These are phyloP conservation scores for Penicillium hesseltinei DNA, from an alignment of 2,329 filamentous ascomycete genomes.

Conservation along the genomic window DNA sequence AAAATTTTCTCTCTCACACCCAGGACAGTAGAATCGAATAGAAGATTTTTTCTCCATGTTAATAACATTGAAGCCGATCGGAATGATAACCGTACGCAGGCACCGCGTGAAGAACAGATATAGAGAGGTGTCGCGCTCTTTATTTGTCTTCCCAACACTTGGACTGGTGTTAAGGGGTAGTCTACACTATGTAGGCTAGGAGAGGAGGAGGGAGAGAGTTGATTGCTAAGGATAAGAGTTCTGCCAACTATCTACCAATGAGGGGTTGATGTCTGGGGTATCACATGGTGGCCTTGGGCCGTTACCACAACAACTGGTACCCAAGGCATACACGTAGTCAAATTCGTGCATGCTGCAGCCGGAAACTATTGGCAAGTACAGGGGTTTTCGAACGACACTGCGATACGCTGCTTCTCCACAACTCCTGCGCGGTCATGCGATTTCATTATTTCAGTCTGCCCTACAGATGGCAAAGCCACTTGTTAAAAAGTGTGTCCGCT, in stretches of 20 bases:
- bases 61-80: not conserved
- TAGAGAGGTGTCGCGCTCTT: not conserved
- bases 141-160: not conserved
- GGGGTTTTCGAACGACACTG: not conserved
- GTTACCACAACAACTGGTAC: not conserved
- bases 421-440: too few relatives aligned
- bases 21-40: not conserved
- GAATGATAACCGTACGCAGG: not conserved
- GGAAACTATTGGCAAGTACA: slow-evolving; percentile 7
- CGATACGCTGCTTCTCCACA: not conserved
- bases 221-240: too few relatives aligned
- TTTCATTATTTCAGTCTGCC: too few relatives aligned
- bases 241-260: too few relatives aligned
- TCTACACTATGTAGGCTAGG: too few relatives aligned
- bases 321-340: slow-evolving; percentile 6
- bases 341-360: not conserved
- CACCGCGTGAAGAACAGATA: not conserved
- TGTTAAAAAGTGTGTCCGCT: too few relatives aligned
- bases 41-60: not conserved
- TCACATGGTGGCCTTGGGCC: too few relatives aligned
- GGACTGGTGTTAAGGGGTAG: not conserved
- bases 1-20: not conserved
- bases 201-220: too few relatives aligned
- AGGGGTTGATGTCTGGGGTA: too few relatives aligned
- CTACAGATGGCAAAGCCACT: too few relatives aligned